Conservation (phyloP, 1,284 basidiomycete species). For the Lignosus rhinocerotis region DNA sequence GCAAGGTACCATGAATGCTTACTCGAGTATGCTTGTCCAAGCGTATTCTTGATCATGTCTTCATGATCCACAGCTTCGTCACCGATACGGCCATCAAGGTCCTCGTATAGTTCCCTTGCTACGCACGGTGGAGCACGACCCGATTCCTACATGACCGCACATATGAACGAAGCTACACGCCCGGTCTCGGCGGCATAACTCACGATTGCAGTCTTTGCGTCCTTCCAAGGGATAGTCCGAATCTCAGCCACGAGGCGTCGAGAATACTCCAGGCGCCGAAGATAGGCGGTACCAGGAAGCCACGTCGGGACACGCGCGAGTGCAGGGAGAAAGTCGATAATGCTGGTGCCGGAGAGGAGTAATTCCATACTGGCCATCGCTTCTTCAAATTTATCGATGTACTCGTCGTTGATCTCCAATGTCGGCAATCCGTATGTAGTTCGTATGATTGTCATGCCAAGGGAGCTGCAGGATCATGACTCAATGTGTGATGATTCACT, state of each 20-base stretch:
- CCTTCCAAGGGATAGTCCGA: not conserved
- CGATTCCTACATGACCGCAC: too few species aligned
- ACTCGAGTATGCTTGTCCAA: too few species aligned
- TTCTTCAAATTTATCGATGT: constrained; percentile 1
- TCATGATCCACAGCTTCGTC: too few species aligned
- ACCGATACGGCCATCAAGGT: too few species aligned
- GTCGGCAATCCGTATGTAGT: not conserved
- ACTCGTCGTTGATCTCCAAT: not conserved
- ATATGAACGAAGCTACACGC: too few species aligned
- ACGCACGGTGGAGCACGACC: too few species aligned
- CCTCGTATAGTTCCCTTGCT: too few species aligned
- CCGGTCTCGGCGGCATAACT: not conserved
- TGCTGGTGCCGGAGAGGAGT: not conserved
- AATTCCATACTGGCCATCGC: constrained; percentile 1
- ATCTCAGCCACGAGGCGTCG: not conserved
- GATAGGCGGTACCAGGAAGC: constrained; percentile 26
- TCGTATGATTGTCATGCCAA: not conserved
- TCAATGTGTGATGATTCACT: too few species aligned
- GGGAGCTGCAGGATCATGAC: not conserved
- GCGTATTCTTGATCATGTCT: too few species aligned
- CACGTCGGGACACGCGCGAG: constrained; percentile 23
- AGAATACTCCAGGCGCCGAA: not conserved
- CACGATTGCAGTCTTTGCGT: not conserved
- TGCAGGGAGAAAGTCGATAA: constrained; percentile 21
- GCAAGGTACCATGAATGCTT: too few species aligned